Conservation (phyloP, 768 basidiomycete genomes). For the Kwoniella bestiolae region DNA sequence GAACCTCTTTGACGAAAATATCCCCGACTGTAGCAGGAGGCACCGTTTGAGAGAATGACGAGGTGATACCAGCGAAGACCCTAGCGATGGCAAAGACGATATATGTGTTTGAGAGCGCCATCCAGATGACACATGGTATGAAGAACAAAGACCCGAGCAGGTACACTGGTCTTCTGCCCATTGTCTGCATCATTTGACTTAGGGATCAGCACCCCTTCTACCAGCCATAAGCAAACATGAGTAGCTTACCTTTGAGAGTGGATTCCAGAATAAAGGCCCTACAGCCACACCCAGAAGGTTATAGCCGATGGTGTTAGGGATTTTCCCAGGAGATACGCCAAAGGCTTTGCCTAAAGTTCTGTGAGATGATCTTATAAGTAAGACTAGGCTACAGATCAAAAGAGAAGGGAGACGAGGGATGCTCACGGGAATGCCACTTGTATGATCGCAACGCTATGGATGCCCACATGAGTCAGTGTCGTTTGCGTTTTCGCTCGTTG, state of each 20-base stretch:
- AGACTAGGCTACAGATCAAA: not conserved
- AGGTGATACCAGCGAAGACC: conserved; percentile 31
- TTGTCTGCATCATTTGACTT: conserved; percentile 2
- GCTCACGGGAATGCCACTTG: conserved; percentile 23
- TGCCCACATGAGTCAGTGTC: not conserved
- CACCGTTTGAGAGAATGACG: conserved; percentile 35
- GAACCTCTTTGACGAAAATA: conserved; percentile 35
- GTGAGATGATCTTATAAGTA: not conserved
- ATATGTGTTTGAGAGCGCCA: conserved; percentile 27
- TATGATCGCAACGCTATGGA: conserved; percentile 7
- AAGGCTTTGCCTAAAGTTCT: conserved; percentile 25
- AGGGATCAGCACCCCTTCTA: not conserved
- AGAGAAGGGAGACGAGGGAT: not conserved
- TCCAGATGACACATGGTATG: conserved; percentile 38
- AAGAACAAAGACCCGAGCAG: conserved; percentile 36
- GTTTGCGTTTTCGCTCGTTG: not conserved
- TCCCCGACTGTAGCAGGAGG: conserved; percentile 42
- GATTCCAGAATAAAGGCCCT: conserved; percentile 43
- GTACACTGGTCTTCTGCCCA: conserved; percentile 40
- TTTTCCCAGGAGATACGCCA: conserved; percentile 16
- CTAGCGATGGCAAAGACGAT: conserved; percentile 32
- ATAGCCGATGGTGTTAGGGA: conserved; percentile 40
- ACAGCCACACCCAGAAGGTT: conserved; percentile 42
- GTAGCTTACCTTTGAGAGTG: conserved; percentile 26
- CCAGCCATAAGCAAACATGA: not conserved